Evolutionary conservation across 2,329 filamentous ascomycete species (phyloP).

Genomic region (Aspergillus bombycis): DNA sequence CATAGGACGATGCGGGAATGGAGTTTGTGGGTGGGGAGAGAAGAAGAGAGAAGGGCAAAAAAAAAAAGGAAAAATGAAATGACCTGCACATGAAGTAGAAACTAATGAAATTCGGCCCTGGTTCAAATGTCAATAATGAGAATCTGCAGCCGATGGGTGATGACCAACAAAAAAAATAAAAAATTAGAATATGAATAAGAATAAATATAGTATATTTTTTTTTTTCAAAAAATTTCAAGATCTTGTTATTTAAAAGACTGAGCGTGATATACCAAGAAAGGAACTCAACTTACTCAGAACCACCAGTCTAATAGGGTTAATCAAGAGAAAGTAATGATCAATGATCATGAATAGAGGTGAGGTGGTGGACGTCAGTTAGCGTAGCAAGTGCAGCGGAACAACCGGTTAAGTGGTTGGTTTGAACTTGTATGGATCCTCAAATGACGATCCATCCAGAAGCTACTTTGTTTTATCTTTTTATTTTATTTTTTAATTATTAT

Average conservation of each 20-base stretch:
- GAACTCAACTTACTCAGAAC: not conserved
- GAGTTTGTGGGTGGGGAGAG: constrained; percentile 3
- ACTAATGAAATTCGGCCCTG: not conserved
- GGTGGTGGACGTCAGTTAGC: constrained; percentile 4
- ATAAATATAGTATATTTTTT: not conserved
- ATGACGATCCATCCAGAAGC: constrained; percentile 4
- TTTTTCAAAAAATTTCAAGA: not conserved
- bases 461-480: not conserved
- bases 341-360: not conserved
- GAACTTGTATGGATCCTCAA: constrained; percentile 1
- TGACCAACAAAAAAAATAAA: not conserved
- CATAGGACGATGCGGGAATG: not conserved
- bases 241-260: not conserved
- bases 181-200: not conserved
- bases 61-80: not conserved
- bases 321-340: not conserved
- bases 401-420: constrained; percentile 10
- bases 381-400: constrained; percentile 16
- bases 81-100: constrained; percentile 3
- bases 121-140: not conserved
- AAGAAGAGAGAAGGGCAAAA: no score
- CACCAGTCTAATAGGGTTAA: not conserved
- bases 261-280: not conserved
- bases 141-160: not conserved
- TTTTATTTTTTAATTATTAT: not conserved